phyloP scores from a whole-genome alignment of 139 green algal species.

The Microglena sp. region DNA sequence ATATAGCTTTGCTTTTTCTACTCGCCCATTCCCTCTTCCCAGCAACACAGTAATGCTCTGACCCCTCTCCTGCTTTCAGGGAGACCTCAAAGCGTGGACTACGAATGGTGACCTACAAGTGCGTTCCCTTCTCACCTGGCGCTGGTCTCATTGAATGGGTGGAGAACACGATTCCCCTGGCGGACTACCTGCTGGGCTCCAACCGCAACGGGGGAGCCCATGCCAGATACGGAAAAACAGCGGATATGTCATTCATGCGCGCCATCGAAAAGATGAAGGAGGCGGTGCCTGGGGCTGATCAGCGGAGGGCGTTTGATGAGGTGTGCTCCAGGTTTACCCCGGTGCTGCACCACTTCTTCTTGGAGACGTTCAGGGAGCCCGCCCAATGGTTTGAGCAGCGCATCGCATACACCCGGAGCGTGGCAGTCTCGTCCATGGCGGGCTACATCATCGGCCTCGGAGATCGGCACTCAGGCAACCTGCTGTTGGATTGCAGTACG shows the following conservation, averaged over 20 bases:
- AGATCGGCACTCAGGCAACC: conserved; percentile 86
- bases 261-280: not conserved
- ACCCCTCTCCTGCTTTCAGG: too few relatives aligned
- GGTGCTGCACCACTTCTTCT: conserved; percentile 89
- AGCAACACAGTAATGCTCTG: too few relatives aligned
- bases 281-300: not conserved
- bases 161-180: conserved; percentile 62
- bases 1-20: too few relatives aligned
- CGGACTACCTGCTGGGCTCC: conserved; percentile 22
- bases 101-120: conserved; percentile 3
- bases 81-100: not conserved
- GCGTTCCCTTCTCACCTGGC: conserved; percentile 72
- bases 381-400: conserved; percentile 53
- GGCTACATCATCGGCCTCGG: conserved; percentile 91
- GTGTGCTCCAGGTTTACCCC: conserved; percentile 49
- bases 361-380: conserved; percentile 73
- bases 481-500: conserved; percentile 73
- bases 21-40: too few relatives aligned
- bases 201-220: conserved; percentile 17
- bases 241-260: not conserved
- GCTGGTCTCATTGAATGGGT: conserved; percentile 92
- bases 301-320: conserved; percentile 7
- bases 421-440: conserved; percentile 63
- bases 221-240: conserved; percentile 7
- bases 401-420: conserved; percentile 66